These are phyloP conservation scores for Avicennia marina DNA, from an alignment of 257 asterid species.

Conservation along the genomic window DNA sequence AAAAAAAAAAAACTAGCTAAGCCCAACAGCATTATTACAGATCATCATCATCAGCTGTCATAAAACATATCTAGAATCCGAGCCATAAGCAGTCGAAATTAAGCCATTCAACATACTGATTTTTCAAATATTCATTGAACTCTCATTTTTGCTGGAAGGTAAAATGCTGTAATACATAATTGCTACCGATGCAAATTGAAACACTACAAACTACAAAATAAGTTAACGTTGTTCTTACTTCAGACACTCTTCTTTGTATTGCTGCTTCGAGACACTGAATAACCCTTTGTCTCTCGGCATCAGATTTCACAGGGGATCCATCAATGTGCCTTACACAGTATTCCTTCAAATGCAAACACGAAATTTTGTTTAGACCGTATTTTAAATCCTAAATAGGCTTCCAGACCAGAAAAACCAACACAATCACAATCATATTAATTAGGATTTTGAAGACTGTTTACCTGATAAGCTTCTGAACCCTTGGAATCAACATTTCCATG, in stretches of 20 bases:
- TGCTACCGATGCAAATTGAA: too few species aligned
- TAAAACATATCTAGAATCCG: too few species aligned
- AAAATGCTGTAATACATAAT: too few species aligned
- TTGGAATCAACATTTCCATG: slow-evolving; percentile 84
- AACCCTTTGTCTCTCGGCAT: slow-evolving; percentile 88
- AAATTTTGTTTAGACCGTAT: slow-evolving; percentile 13
- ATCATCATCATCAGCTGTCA: too few species aligned
- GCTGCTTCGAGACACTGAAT: slow-evolving; percentile 97
- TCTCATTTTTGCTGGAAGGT: too few species aligned
- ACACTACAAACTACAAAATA: too few species aligned
- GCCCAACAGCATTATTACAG: too few species aligned
- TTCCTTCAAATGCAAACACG: slow-evolving; percentile 48
- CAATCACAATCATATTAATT: not conserved
- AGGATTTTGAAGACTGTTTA: slow-evolving; percentile 4
- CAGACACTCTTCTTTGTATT: slow-evolving; percentile 80
- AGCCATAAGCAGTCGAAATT: too few species aligned
- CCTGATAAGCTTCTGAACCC: slow-evolving; percentile 89
- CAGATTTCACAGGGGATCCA: slow-evolving; percentile 92
- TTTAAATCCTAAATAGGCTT: not conserved
- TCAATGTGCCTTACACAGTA: slow-evolving; percentile 83
- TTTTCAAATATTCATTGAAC: too few species aligned
- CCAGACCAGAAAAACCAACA: not conserved
- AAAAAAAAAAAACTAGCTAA: too few species aligned
- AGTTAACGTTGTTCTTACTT: slow-evolving; percentile 45
- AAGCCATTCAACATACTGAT: too few species aligned